Percentiles rank a stretch among this genome's conserved stretches.
Conservation (phyloP, 2,329 filamentous ascomycete genomes). For the Xylariaceae sp. region DNA sequence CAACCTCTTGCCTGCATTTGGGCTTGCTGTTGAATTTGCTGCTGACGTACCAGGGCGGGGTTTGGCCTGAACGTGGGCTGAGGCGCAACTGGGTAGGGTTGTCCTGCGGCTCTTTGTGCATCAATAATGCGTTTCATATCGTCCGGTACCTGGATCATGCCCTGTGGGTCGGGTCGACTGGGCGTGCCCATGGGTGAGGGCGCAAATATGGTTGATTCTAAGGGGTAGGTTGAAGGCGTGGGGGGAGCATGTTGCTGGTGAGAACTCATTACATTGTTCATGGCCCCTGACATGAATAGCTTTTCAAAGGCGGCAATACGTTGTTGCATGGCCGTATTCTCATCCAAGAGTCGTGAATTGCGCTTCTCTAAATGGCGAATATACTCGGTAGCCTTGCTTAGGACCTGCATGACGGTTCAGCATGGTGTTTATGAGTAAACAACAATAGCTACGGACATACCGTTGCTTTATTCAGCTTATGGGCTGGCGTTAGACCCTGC, state of each 20-base stretch:
- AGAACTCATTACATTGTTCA: slow-evolving; percentile 53
- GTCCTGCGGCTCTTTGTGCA: slow-evolving; percentile 50
- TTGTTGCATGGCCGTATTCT: slow-evolving; percentile 73
- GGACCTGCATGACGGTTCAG: slow-evolving; percentile 45
- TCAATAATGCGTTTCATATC: slow-evolving; percentile 59
- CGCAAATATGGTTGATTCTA: slow-evolving; percentile 39
- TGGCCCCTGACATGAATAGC: slow-evolving; percentile 72
- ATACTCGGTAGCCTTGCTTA: slow-evolving; percentile 95
- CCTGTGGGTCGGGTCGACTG: slow-evolving; percentile 42
- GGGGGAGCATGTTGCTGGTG: slow-evolving; percentile 46
- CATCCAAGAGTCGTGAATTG: slow-evolving; percentile 74
- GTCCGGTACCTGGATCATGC: slow-evolving; percentile 62
- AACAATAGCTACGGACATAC: slow-evolving; percentile 37
- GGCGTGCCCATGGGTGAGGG: slow-evolving; percentile 41
- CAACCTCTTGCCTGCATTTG: slow-evolving; percentile 49
- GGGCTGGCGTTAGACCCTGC: slow-evolving; percentile 76
- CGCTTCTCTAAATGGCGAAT: slow-evolving; percentile 90
- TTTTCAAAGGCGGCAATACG: slow-evolving; percentile 72
- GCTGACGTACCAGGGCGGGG: slow-evolving; percentile 46
- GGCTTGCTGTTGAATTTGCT: slow-evolving; percentile 49
- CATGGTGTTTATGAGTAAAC: not conserved
- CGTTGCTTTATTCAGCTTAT: slow-evolving; percentile 97
- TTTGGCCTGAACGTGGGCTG: slow-evolving; percentile 37
- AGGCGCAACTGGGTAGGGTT: slow-evolving; percentile 44
- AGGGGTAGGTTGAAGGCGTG: slow-evolving; percentile 48